Conservation (phyloP, 2,329 filamentous ascomycete species). For the Colletotrichum costaricense region DNA sequence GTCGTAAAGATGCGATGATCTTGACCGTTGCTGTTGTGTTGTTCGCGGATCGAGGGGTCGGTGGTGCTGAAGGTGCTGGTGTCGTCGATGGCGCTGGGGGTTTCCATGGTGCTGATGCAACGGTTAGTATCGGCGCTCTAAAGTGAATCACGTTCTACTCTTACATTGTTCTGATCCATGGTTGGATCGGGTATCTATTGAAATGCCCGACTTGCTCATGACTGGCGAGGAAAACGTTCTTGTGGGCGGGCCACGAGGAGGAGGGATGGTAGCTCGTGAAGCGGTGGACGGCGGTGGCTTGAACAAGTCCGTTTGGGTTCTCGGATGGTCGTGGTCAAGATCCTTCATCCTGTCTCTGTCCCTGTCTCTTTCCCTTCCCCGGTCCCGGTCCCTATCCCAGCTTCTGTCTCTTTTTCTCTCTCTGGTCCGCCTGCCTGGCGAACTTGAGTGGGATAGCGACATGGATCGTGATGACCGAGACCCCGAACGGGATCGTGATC, state of each 20-base stretch:
- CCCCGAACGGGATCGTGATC: not conserved
- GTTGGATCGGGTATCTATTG: not conserved
- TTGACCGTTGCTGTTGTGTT: not conserved
- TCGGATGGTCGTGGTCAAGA: conserved; percentile 6
- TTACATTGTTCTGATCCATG: not conserved
- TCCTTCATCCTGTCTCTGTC: conserved; percentile 25
- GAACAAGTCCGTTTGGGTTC: not conserved
- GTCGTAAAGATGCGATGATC: conserved; percentile 8
- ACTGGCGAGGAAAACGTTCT: conserved; percentile 13
- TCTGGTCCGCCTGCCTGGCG: not conserved
- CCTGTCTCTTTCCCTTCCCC: not conserved
- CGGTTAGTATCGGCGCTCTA: not conserved
- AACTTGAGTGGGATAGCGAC: not conserved
- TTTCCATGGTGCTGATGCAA: not conserved
- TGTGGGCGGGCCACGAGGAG: not conserved
- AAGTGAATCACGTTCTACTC: not conserved
- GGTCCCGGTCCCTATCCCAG: not conserved
- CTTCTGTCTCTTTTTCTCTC: not conserved
- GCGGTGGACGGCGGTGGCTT: not conserved
- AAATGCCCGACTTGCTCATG: not conserved
- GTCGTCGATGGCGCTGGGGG: not conserved
- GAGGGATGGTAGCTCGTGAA: conserved; percentile 1
- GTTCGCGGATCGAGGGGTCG: not conserved
- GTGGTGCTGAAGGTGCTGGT: conserved; percentile 3
- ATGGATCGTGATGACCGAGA: too few relatives aligned